These are phyloP conservation scores for Camelina neglecta DNA, from an alignment of 345 rosid species.

Conservation along the genomic window DNA sequence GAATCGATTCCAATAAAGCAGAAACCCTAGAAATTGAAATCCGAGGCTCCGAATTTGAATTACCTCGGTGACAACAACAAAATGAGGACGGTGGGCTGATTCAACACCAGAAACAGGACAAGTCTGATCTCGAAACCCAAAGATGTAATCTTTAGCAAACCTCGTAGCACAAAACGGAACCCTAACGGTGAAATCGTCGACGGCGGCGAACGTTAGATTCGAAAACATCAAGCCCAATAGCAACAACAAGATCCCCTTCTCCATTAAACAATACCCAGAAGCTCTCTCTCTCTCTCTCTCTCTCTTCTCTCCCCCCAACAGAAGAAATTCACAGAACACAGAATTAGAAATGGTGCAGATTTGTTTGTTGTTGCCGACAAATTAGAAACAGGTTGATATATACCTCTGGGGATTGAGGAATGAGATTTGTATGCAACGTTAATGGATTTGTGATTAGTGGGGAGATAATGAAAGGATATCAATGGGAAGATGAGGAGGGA, in stretches of 20 bases:
- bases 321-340: not conserved
- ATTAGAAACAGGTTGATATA: not conserved
- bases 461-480: conserved; percentile 12
- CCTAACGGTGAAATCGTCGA: conserved; percentile 30
- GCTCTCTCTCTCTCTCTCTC: not conserved
- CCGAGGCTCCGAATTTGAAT: too few species aligned
- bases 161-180: conserved; percentile 54
- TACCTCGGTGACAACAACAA: conserved; percentile 71
- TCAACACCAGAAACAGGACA: conserved; percentile 45
- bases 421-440: not conserved
- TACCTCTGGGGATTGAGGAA: conserved; percentile 3
- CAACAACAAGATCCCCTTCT: conserved; percentile 47
- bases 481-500: conserved; percentile 17
- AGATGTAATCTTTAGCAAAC: conserved; percentile 55
- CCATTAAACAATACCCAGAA: conserved; percentile 37
- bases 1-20: not conserved
- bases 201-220: conserved; percentile 37
- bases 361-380: conserved; percentile 27
- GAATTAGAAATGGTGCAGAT: conserved; percentile 1
- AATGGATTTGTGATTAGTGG: not conserved
- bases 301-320: too few species aligned
- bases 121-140: conserved; percentile 53
- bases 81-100: conserved; percentile 38
- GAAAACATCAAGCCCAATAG: conserved; percentile 45
- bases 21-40: too few species aligned